Percentiles rank a stretch among this genome's conserved stretches.
Conservation (phyloP, 371 early-diverging fungal species). For the Apophysomyces sp. region DNA sequence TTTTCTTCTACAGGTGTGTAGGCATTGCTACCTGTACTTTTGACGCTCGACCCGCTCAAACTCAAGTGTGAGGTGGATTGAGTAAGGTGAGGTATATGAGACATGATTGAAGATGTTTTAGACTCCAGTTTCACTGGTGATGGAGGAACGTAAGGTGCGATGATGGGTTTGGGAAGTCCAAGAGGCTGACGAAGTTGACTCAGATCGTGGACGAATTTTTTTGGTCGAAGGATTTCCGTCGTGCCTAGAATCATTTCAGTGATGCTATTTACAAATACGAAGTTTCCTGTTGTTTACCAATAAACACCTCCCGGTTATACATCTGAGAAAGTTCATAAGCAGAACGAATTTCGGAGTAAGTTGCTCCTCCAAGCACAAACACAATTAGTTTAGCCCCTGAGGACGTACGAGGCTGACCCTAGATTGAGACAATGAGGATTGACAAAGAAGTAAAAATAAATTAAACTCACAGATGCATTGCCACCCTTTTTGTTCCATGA, state of each 20-base stretch:
- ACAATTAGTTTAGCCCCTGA: slow-evolving; percentile 52
- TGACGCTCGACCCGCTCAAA: neutral
- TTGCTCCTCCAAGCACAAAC: slow-evolving; percentile 91
- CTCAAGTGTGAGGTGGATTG: neutral
- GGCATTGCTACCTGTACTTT: neutral
- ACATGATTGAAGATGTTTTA: slow-evolving; percentile 14
- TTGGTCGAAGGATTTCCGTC: slow-evolving; percentile 76
- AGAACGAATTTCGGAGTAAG: slow-evolving; percentile 89
- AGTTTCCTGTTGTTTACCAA: slow-evolving; percentile 55
- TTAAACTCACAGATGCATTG: slow-evolving; percentile 16
- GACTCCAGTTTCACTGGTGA: slow-evolving; percentile 16
- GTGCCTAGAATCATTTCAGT: slow-evolving; percentile 45
- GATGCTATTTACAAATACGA: neutral
- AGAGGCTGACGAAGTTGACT: slow-evolving; percentile 39
- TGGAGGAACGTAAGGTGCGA: slow-evolving; percentile 44
- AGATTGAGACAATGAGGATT: neutral
- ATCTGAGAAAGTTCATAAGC: slow-evolving; percentile 78
- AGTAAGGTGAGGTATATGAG: slow-evolving; percentile 16
- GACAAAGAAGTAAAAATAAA: neutral
- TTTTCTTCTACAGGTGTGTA: slow-evolving; percentile 15
- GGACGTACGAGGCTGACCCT: slow-evolving; percentile 20
- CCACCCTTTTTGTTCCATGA: slow-evolving; percentile 39
- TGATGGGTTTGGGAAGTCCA: slow-evolving; percentile 19
- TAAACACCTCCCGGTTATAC: slow-evolving; percentile 73
- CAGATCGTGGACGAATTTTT: slow-evolving; percentile 68